Conservation (phyloP, 1,284 basidiomycete genomes). For the Naganishia liquefaciens region DNA sequence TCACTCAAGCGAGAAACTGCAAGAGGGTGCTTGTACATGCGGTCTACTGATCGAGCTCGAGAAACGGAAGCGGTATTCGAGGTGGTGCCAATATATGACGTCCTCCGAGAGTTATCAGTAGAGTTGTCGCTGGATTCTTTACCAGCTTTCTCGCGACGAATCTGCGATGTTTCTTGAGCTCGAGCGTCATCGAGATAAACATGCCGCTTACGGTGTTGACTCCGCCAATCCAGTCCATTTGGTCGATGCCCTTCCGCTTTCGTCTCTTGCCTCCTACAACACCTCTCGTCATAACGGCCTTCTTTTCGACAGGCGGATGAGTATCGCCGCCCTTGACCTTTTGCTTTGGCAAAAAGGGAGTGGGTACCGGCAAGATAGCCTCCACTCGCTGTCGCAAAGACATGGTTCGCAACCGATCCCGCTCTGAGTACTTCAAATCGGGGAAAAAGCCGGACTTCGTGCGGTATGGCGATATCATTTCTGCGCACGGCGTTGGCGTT, state of each 20-base stretch:
- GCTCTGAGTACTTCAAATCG: conserved; percentile 20
- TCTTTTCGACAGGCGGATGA: conserved; percentile 36
- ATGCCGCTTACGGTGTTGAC: conserved; percentile 40
- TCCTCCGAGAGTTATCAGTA: conserved; percentile 29
- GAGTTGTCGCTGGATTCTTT: conserved; percentile 33
- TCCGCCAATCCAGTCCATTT: conserved; percentile 53
- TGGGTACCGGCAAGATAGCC: conserved; percentile 3
- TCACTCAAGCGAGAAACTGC: conserved; percentile 23
- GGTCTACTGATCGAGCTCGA: conserved; percentile 16
- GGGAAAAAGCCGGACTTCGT: conserved; percentile 13
- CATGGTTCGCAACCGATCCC: conserved; percentile 15
- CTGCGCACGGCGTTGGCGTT: conserved; percentile 16
- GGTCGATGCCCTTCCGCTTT: conserved; percentile 44
- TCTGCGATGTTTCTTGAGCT: conserved; percentile 25
- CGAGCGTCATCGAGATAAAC: conserved; percentile 26
- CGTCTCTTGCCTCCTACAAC: conserved; percentile 37
- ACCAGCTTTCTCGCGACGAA: conserved; percentile 38
- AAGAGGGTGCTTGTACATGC: conserved; percentile 14
- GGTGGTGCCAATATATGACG: conserved; percentile 7
- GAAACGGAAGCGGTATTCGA: conserved; percentile 19
- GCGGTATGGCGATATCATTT: conserved; percentile 14
- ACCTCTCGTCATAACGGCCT: conserved; percentile 53
- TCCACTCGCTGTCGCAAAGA: conserved; percentile 18
- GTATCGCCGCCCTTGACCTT: conserved; percentile 14
- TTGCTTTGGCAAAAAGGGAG: conserved; percentile 4